These are phyloP conservation scores for Pythium aristosporum DNA, from an alignment of 352 stramenopile species.

Conservation along the genomic window DNA sequence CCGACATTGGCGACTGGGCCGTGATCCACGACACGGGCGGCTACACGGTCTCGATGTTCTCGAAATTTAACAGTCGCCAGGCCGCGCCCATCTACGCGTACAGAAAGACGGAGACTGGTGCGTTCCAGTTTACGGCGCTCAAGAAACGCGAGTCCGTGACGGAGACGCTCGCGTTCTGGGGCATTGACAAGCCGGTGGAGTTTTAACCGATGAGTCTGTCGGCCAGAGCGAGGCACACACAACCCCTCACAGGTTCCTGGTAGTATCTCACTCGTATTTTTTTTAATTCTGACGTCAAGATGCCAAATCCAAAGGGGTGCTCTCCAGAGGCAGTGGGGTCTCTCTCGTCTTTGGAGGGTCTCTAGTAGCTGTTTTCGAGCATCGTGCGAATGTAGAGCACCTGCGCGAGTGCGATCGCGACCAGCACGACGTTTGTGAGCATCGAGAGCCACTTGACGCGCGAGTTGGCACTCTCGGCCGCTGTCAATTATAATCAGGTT, in stretches of 20 bases:
- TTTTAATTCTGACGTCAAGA: not conserved
- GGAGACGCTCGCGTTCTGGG: slow-evolving; percentile 73
- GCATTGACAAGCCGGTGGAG: slow-evolving; percentile 44
- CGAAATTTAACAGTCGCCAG: slow-evolving; percentile 87
- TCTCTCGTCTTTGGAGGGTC: not conserved
- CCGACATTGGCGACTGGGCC: slow-evolving; percentile 70
- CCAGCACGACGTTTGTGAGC: slow-evolving; percentile 74
- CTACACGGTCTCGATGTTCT: slow-evolving; percentile 89
- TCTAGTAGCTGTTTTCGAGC: slow-evolving; percentile 75
- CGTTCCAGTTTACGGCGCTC: slow-evolving; percentile 54
- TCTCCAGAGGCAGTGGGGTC: not conserved
- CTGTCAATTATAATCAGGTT: slow-evolving; percentile 28
- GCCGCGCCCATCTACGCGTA: slow-evolving; percentile 71
- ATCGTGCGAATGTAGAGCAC: slow-evolving; percentile 84
- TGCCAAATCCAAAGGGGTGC: not conserved
- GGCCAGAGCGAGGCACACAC: not conserved
- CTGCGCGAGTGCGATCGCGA: slow-evolving; percentile 76
- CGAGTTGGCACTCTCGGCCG: slow-evolving; percentile 70
- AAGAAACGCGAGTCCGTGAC: slow-evolving; percentile 67
- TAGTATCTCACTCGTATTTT: not conserved
- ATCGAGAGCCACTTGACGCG: slow-evolving; percentile 86
- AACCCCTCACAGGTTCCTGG: not conserved
- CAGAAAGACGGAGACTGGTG: slow-evolving; percentile 19
- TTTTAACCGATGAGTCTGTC: slow-evolving; percentile 17
- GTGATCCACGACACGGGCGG: slow-evolving; percentile 88